Percentiles rank a stretch among this genome's conserved stretches.
These are phyloP conservation scores for Nicotiana paniculata DNA, from an alignment of 257 asterid species.

Conservation along the genomic window DNA sequence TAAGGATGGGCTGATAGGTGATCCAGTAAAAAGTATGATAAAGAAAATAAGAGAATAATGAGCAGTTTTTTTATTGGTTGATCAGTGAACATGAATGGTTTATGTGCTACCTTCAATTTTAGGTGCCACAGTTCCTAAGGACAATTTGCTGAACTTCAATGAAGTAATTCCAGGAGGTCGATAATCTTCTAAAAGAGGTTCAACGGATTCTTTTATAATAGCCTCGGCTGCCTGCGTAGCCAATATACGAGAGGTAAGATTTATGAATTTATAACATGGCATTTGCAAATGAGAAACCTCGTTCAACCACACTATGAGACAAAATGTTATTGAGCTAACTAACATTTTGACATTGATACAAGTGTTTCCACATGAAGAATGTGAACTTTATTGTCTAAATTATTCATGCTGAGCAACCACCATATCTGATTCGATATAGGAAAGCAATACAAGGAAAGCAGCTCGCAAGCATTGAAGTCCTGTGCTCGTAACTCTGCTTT, in stretches of 20 bases:
- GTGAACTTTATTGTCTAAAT: background rate
- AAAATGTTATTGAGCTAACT: background rate
- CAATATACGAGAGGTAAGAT: slow-evolving; percentile 9
- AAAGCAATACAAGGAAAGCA: background rate
- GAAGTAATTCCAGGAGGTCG: slow-evolving; percentile 87
- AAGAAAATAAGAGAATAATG: background rate
- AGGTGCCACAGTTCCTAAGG: slow-evolving; percentile 97
- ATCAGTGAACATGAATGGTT: background rate
- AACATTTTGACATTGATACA: background rate
- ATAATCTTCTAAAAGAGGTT: slow-evolving; percentile 92
- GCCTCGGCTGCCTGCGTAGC: slow-evolving; percentile 88
- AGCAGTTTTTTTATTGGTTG: background rate
- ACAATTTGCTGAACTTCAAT: slow-evolving; percentile 80
- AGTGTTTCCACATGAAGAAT: background rate
- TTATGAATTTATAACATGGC: background rate
- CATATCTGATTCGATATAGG: background rate
- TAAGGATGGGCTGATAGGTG: background rate
- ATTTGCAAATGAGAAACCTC: background rate
- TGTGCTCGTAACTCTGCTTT: too few relatives aligned
- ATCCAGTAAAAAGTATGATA: background rate
- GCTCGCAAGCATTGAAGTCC: background rate
- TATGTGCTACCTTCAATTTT: slow-evolving; percentile 77
- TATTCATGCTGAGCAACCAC: background rate
- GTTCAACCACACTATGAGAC: background rate
- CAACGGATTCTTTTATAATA: slow-evolving; percentile 85